Percentiles rank a stretch among this genome's conserved stretches.
Evolutionary conservation across 1,284 basidiomycete genomes (phyloP).

Genomic region (Cutaneotrichosporon sp.): DNA sequence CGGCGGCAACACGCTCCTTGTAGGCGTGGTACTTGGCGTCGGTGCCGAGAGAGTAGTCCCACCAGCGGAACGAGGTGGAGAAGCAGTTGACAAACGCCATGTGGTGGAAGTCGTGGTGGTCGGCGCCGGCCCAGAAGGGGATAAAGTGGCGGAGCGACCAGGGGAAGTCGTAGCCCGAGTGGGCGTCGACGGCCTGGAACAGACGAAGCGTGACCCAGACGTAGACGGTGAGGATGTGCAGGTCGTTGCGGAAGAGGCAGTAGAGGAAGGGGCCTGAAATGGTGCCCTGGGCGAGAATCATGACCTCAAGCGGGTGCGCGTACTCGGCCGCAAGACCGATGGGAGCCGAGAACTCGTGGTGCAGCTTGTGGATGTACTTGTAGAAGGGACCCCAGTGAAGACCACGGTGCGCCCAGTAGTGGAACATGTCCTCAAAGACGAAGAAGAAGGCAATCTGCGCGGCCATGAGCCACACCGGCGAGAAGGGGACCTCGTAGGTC

Average conservation of each 20-base stretch:
- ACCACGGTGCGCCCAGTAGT: slow-evolving; percentile 71
- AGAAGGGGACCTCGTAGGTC: slow-evolving; percentile 86
- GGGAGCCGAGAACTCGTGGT: slow-evolving; percentile 96
- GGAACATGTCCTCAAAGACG: slow-evolving; percentile 92
- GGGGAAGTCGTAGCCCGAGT: slow-evolving; percentile 96
- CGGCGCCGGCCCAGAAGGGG: slow-evolving; percentile 97
- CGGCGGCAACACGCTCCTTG: slow-evolving; percentile 57
- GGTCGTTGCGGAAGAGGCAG: slow-evolving; percentile 52
- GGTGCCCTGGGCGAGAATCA: slow-evolving; percentile 80
- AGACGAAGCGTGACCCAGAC: slow-evolving; percentile 85
- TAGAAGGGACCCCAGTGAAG: slow-evolving; percentile 88
- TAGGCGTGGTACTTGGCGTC: slow-evolving; percentile 75
- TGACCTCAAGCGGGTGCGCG: slow-evolving; percentile 88
- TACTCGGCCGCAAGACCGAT: slow-evolving; percentile 96
- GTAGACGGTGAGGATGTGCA: slow-evolving; percentile 82
- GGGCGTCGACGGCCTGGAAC: slow-evolving; percentile 96
- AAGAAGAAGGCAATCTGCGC: slow-evolving; percentile 88
- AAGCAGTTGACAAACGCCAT: slow-evolving; percentile 57
- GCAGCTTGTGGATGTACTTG: slow-evolving; percentile 96
- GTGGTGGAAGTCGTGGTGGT: slow-evolving; percentile 96
- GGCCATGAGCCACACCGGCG: slow-evolving; percentile 61
- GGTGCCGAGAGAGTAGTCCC: slow-evolving; percentile 78
- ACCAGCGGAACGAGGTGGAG: slow-evolving; percentile 88
- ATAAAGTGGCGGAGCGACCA: slow-evolving; percentile 94
- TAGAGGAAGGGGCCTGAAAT: slow-evolving; percentile 84